Evolutionary conservation across 2,329 filamentous ascomycete species (phyloP), one percentile per base, ranked within the genome.

Genomic region (Paecilomyces sp.): DNA sequence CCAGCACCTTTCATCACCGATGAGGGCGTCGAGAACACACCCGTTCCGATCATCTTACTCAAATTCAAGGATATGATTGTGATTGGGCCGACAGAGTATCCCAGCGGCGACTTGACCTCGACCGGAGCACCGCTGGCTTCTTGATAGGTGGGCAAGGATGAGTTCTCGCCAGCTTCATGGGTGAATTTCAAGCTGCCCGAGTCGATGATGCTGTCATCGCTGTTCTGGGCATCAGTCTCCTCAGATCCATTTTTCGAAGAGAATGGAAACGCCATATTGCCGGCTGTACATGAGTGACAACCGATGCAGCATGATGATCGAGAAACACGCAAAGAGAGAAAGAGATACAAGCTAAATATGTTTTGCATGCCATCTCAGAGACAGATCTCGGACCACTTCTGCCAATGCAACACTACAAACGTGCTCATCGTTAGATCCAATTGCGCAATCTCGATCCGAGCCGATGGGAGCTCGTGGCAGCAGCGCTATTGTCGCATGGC

Each of bases 51-150:
- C 84, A 88, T 87, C 70, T 82, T 80, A 60, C 82, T 83, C 50
- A 88, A 69, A 61, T 87, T 88, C 57, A 88, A 68, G 47, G 85
- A 85, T 33, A 87, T 74, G 25, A 85, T 81, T 0, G 84, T 84
- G 3, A 82, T 62, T 59, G 77, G 80, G 8, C 80, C 80, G 15
- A 87, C 84, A 11, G 81, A 73, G 62, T 86, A 86, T 0, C 85
- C 86, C 1, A 88, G 71, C 0, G 86, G 85, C 0, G 83, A 87
- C 2, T 77, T 66, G 1, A 72, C 72, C 68, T 88, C 85, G 3
- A 88, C 83, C 0, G 85, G 85, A 0, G 85, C 85, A 41, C 85
- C 85, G 7, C 78, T 78, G 0, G 83, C 84, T 66, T 88, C 85
- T 65, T 87, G 85, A 63, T 85, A 86, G 0, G 81, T 79, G 1